These are phyloP conservation scores for Themeda triandra DNA, from an alignment of 176 grass and related monocot species.

Conservation along the genomic window DNA sequence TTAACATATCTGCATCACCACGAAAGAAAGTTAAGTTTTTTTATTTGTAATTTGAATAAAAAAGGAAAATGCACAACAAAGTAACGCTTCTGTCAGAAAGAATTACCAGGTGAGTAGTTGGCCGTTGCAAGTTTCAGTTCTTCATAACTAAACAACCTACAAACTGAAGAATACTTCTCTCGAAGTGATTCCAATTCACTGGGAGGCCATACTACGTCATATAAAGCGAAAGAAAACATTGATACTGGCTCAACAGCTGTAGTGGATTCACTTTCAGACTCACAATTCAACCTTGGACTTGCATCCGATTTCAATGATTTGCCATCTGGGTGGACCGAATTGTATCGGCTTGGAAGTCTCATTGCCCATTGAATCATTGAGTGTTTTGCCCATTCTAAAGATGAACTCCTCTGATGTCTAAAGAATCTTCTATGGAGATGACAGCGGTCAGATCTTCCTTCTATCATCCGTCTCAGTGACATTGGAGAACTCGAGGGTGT, in stretches of 20 bases:
- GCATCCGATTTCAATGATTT: constrained; percentile 54
- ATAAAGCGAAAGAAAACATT: constrained; percentile 34
- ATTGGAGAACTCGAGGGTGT: constrained; percentile 31
- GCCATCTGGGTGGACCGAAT: constrained; percentile 55
- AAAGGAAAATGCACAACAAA: constrained; percentile 12
- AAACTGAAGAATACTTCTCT: constrained; percentile 66
- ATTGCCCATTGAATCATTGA: constrained; percentile 80
- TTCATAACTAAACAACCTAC: constrained; percentile 58
- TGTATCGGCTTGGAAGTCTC: constrained; percentile 56
- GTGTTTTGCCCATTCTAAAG: constrained; percentile 66
- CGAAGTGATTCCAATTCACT: constrained; percentile 63
- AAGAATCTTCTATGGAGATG: constrained; percentile 59
- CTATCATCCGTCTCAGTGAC: constrained; percentile 47
- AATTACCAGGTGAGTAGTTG: constrained; percentile 81
- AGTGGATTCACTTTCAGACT: constrained; percentile 33
- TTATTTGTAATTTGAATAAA: background rate
- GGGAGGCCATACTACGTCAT: constrained; percentile 49
- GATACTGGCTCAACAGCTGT: constrained; percentile 35
- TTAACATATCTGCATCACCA: constrained; percentile 68
- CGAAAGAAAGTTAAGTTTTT: background rate
- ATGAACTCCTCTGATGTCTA: constrained; percentile 55
- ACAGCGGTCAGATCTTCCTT: constrained; percentile 46
- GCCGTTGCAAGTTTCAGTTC: constrained; percentile 67
- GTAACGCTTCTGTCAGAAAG: background rate
- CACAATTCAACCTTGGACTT: constrained; percentile 31